Percentiles rank a stretch among this genome's conserved stretches.
phyloP scores from a whole-genome alignment of 768 basidiomycete genomes.

The Symmetrospora coprosmae region DNA sequence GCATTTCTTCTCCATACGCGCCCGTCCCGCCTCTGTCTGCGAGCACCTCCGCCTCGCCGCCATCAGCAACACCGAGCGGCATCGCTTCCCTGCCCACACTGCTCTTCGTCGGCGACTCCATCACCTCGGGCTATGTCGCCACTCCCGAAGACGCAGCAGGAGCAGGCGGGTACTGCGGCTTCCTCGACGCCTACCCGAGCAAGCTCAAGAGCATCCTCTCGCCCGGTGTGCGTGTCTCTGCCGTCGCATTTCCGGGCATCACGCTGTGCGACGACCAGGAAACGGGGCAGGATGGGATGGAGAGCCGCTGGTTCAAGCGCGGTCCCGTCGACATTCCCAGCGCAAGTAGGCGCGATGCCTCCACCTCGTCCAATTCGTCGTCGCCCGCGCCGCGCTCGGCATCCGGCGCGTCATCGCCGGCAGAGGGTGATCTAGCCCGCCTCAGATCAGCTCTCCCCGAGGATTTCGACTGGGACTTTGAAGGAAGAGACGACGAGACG shows the following conservation, averaged over 20 bases:
- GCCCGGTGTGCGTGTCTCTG: neutral
- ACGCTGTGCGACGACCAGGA: neutral
- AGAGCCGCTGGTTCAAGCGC: constrained; percentile 2
- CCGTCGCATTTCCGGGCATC: constrained; percentile 9
- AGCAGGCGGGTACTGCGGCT: constrained; percentile 9
- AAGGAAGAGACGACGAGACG: constrained; percentile 1
- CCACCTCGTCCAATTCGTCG: too few species aligned
- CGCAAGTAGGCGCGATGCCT: too few species aligned
- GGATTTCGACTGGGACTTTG: constrained; percentile 16
- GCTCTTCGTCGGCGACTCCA: constrained; percentile 5
- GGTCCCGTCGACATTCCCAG: constrained; percentile 6
- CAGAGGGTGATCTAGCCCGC: too few species aligned
- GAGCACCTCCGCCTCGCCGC: neutral
- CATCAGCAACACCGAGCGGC: neutral
- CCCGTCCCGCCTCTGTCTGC: too few species aligned
- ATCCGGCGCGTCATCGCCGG: too few species aligned
- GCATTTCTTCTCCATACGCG: too few species aligned
- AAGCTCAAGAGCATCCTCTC: neutral
- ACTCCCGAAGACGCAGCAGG: neutral
- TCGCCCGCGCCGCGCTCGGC: too few species aligned
- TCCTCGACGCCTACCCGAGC: constrained; percentile 10
- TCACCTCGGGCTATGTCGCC: neutral
- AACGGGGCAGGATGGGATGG: constrained; percentile 16
- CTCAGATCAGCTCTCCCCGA: too few species aligned
- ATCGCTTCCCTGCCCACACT: neutral